These are phyloP conservation scores for Sarocladium oryzae DNA, from an alignment of 2,329 filamentous ascomycete species.

Conservation along the genomic window DNA sequence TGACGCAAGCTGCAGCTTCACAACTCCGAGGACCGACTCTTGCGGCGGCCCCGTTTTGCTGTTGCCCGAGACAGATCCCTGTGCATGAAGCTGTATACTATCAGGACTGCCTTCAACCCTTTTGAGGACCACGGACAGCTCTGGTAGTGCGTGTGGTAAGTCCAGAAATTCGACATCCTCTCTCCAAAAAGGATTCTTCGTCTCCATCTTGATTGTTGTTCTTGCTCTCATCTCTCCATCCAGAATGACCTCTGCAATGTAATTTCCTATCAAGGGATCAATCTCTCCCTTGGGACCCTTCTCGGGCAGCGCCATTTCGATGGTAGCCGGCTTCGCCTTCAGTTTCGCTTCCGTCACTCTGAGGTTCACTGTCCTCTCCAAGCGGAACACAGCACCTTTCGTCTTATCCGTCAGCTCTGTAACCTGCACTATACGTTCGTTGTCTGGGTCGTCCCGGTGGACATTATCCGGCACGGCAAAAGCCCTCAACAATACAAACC, in stretches of 20 bases:
- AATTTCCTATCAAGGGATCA: constrained; percentile 56
- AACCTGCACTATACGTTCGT: constrained; percentile 27
- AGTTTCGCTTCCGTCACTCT: constrained; percentile 58
- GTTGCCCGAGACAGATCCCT: background rate
- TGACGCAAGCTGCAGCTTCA: constrained; percentile 78
- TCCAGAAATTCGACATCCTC: constrained; percentile 75
- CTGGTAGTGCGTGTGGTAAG: constrained; percentile 62
- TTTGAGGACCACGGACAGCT: constrained; percentile 66
- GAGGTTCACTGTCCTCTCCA: constrained; percentile 54
- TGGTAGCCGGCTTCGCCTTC: constrained; percentile 27
- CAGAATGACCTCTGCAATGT: constrained; percentile 71
- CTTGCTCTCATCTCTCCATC: constrained; percentile 74
- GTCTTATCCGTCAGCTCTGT: constrained; percentile 33
- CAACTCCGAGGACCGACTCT: constrained; percentile 57
- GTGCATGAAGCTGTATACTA: constrained; percentile 18
- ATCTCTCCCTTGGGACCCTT: constrained; percentile 17
- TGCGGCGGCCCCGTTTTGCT: constrained; percentile 28
- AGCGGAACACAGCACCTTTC: constrained; percentile 48
- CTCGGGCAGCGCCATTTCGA: constrained; percentile 14
- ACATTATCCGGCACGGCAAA: constrained; percentile 92
- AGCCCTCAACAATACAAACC: constrained; percentile 86
- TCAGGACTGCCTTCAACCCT: constrained; percentile 48
- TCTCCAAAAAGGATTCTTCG: constrained; percentile 73
- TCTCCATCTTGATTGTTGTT: constrained; percentile 65
- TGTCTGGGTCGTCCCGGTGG: constrained; percentile 45